These are phyloP conservation scores for Achaetomiella virescens DNA, from an alignment of 495 filamentous ascomycete species.

Conservation along the genomic window DNA sequence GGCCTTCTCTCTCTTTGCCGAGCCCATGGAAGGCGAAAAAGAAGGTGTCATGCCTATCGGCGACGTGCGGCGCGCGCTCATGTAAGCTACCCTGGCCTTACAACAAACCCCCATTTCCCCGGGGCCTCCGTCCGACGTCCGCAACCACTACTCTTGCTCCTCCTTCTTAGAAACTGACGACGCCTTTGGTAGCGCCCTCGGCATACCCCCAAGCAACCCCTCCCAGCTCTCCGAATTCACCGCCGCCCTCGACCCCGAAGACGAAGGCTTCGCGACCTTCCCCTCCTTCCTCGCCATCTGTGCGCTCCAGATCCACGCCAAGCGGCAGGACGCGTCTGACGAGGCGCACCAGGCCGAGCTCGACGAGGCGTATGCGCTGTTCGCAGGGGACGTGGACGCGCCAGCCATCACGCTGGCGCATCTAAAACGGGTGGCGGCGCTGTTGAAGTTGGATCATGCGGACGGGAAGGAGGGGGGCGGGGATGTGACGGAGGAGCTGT, in stretches of 20 bases:
- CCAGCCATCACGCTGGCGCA: conserved; percentile 64
- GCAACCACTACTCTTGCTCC: too few relatives aligned
- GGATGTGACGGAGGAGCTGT: conserved; percentile 60
- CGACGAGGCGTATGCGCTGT: conserved; percentile 71
- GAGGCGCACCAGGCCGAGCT: conserved; percentile 57
- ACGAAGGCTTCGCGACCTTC: conserved; percentile 68
- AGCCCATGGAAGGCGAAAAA: conserved; percentile 60
- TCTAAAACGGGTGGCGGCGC: conserved; percentile 70
- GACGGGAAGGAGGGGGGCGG: background rate
- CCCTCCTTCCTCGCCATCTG: conserved; percentile 74
- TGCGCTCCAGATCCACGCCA: conserved; percentile 67
- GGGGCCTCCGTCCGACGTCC: too few relatives aligned
- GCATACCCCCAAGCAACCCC: conserved; percentile 55
- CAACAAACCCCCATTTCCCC: conserved; percentile 4
- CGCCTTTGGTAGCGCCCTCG: conserved; percentile 69
- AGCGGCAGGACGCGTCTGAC: conserved; percentile 45
- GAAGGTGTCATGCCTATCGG: conserved; percentile 66
- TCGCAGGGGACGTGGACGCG: conserved; percentile 36
- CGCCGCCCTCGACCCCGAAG: conserved; percentile 73
- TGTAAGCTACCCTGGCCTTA: conserved; percentile 56
- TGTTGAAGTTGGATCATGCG: conserved; percentile 66
- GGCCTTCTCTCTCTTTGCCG: conserved; percentile 77
- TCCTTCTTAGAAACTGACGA: too few relatives aligned
- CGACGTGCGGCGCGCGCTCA: conserved; percentile 76
- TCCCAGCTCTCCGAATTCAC: conserved; percentile 67